phyloP scores from a whole-genome alignment of 192 early-diverging fungal species.

The Borealophlyctis nickersoniae region DNA sequence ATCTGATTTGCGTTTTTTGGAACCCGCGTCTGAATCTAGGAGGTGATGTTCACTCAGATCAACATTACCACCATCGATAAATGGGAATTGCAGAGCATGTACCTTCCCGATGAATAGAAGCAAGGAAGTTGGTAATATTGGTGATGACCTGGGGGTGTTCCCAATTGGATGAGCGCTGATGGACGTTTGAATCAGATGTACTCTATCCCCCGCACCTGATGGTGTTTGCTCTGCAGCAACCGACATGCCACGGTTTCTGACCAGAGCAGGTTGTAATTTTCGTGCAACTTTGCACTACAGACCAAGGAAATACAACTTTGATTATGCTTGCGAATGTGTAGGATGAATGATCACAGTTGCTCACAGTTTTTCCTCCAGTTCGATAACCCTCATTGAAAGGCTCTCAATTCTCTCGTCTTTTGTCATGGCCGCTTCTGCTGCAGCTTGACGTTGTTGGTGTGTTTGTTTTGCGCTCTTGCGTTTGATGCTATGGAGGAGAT shows the following conservation, averaged over 20 bases:
- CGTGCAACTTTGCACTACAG: constrained; percentile 32
- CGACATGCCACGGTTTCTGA: constrained; percentile 27
- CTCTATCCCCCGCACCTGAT: constrained; percentile 4
- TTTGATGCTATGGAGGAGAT: constrained; percentile 36
- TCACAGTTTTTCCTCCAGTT: constrained; percentile 37
- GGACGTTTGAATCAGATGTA: not conserved
- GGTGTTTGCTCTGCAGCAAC: constrained; percentile 28
- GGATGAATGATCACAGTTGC: constrained; percentile 9
- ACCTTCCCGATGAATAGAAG: constrained; percentile 14
- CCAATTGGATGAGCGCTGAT: not conserved
- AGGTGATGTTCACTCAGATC: too few species aligned
- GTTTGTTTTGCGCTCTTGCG: constrained; percentile 34
- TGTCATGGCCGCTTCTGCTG: not conserved
- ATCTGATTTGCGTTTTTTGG: constrained; percentile 10
- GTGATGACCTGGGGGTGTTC: constrained; percentile 22
- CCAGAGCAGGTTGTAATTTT: constrained; percentile 36
- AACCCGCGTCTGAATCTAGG: not conserved
- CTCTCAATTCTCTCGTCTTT: constrained; percentile 20
- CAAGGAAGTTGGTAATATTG: constrained; percentile 27
- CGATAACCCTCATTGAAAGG: constrained; percentile 14
- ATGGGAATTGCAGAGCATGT: not conserved
- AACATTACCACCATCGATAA: not conserved
- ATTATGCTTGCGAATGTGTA: constrained; percentile 7
- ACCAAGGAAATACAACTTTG: constrained; percentile 6
- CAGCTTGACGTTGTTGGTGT: constrained; percentile 17